Base-by-base conservation (phyloP, 805 yeast genomes). In the Yarrowia sp. region DNA sequence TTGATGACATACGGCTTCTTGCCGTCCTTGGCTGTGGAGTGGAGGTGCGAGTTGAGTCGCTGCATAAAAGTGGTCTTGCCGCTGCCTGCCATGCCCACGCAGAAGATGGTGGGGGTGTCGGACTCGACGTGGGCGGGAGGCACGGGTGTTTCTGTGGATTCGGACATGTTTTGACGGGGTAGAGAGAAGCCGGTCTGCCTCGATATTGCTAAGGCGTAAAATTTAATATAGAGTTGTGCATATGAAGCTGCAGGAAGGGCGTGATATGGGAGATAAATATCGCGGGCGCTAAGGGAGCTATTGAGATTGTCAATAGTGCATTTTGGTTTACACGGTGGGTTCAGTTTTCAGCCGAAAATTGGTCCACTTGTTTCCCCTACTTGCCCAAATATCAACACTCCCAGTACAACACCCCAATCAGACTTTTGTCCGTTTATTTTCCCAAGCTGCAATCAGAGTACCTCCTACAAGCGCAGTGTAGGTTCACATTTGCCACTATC, bases 11-110 rank as follows among this genome's bases (percentile, higher is more conserved):
- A 94, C 10, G 99, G 98, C 27, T 75, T 74, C 65, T 86, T 80
- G 22, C 62, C 53, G 29, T 55, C 47, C 35, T 36, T 38, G 47
- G 46, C 35, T 63, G 82, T 78, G 32, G 89, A 64, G 70, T 92
- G 96, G 32, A 94, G 77, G 73, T 94, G 96, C 0, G 97, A 83
- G 75, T 93, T 93, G 64, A 94, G 78, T 65, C 99, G 78, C 73
- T 94, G 99, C 90, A 94, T 86, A 72, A 94, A 94, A 9, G 99
- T 94, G 76, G 99, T 93, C 74, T 94, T 94, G 69, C 99, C 99
- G 59, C 96, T 86, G 61, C 84, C 85, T 71, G 90, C 86, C 86
- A 83, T 83, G 63, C 86, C 86, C 62, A 83, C 80, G 67, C 84
- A 81, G n/a, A 81, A 73, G 36, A 71, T 68, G 24, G 73, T 68